Evolutionary conservation across 2,329 filamentous ascomycete species (phyloP).

Genomic region (Rhinocladiella similis): DNA sequence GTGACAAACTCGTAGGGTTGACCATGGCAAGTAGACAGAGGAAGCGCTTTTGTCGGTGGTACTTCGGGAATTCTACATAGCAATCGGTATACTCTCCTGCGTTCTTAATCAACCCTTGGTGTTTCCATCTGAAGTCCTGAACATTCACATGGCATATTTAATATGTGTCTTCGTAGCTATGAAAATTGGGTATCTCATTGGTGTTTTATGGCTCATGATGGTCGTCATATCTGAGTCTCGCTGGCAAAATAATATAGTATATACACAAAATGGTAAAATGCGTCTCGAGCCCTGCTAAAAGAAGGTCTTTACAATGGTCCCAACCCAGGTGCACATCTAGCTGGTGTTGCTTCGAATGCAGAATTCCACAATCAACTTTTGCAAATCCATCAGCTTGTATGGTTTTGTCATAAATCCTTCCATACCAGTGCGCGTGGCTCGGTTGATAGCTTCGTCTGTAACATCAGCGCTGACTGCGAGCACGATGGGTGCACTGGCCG

Average conservation of each 20-base stretch:
- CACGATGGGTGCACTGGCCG: slow-evolving; percentile 43
- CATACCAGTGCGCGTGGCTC: slow-evolving; percentile 64
- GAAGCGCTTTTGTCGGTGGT: background rate
- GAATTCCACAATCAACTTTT: slow-evolving; percentile 57
- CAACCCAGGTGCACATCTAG: background rate
- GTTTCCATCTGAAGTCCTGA: too few species aligned
- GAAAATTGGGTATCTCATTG: background rate
- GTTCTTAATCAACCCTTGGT: too few species aligned
- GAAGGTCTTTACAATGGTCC: background rate
- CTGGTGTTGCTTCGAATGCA: slow-evolving; percentile 33
- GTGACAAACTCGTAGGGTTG: background rate
- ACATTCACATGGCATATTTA: too few species aligned
- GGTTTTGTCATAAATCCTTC: slow-evolving; percentile 70
- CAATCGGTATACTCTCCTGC: too few species aligned
- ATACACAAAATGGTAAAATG: background rate
- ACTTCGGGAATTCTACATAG: background rate
- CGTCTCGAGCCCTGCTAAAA: background rate
- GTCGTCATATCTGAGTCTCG: slow-evolving; percentile 1
- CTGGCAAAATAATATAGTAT: background rate
- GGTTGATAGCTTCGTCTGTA: slow-evolving; percentile 62
- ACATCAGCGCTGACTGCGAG: slow-evolving; percentile 68
- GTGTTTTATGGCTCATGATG: background rate
- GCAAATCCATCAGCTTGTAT: slow-evolving; percentile 63
- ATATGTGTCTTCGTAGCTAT: background rate
- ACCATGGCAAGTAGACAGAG: too few species aligned